These are phyloP conservation scores for Colletotrichum abscissum DNA, from an alignment of 2,329 filamentous ascomycete species.

Conservation along the genomic window DNA sequence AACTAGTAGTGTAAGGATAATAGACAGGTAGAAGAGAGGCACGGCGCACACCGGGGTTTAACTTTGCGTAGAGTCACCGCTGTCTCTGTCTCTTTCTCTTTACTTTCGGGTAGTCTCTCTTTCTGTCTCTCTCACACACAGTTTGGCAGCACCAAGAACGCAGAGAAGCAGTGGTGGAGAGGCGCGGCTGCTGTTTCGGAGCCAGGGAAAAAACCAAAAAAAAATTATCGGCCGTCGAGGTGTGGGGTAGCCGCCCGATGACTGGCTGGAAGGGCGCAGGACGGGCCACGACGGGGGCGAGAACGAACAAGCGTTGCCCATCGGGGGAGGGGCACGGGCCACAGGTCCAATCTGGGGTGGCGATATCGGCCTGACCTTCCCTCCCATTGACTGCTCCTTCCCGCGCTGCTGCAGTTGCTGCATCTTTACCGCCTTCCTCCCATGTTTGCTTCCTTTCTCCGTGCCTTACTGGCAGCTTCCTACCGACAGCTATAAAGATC, in stretches of 20 bases:
- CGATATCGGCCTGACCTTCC: conserved; percentile 29
- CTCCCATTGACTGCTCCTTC: not conserved
- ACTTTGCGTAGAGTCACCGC: conserved; percentile 1
- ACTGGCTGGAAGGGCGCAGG: not conserved
- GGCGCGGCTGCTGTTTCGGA: conserved; percentile 25
- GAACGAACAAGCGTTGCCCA: conserved; percentile 19
- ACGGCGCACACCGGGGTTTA: not conserved
- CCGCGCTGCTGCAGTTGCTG: conserved; percentile 4
- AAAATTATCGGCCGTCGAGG: conserved; percentile 32
- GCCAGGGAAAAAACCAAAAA: conserved; percentile 26
- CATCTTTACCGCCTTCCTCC: not conserved
- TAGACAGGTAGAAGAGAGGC: no score
- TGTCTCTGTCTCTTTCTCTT: not conserved
- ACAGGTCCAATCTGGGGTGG: conserved; percentile 30
- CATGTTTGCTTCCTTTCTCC: no score
- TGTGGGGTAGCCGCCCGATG: conserved; percentile 25
- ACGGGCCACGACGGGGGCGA: not conserved
- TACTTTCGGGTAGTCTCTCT: not conserved
- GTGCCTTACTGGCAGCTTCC: not conserved
- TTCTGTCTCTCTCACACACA: not conserved
- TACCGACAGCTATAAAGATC: not conserved
- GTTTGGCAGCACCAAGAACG: not conserved
- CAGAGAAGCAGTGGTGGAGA: not conserved
- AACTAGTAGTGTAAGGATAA: not conserved
- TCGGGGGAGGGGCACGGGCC: conserved; percentile 18